Evolutionary conservation across 495 filamentous ascomycete genomes (phyloP).

Genomic region (Aspergillus nanangensis): DNA sequence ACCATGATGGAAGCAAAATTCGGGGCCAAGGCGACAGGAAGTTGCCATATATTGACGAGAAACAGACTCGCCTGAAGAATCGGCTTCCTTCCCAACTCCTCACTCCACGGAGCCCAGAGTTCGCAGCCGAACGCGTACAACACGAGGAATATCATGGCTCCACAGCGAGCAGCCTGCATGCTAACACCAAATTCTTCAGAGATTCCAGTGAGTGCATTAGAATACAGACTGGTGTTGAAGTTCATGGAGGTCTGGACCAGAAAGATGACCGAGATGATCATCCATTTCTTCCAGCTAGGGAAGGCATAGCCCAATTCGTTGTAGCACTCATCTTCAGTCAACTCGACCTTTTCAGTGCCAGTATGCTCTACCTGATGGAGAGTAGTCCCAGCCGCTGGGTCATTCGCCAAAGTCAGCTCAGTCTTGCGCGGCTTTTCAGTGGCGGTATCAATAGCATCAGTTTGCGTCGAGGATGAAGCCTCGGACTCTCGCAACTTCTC

Average conservation of each 20-base stretch:
- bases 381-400: constrained; percentile 9
- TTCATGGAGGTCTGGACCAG: constrained; percentile 56
- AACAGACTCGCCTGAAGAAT: constrained; percentile 52
- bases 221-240: constrained; percentile 54
- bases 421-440: constrained; percentile 23
- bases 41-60: constrained; percentile 56
- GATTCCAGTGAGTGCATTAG: constrained; percentile 48
- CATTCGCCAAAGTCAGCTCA: constrained; percentile 2
- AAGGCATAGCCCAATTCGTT: constrained; percentile 53
- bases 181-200: constrained; percentile 44
- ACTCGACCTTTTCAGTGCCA: constrained; percentile 30
- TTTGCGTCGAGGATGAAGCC: constrained; percentile 32
- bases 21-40: constrained; percentile 49
- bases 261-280: constrained; percentile 57
- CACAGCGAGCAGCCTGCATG: constrained; percentile 47
- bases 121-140: constrained; percentile 63
- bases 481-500: constrained; percentile 32
- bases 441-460: constrained; percentile 20
- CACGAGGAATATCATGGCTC: constrained; percentile 56
- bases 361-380: constrained; percentile 27
- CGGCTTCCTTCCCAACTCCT: constrained; percentile 55
- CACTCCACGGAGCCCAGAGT: constrained; percentile 64
- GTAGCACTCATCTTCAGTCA: constrained; percentile 55
- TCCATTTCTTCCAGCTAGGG: constrained; percentile 51
- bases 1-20: constrained; percentile 54